Conservation (phyloP, 2,329 filamentous ascomycete species). For the Nemania sp. region DNA sequence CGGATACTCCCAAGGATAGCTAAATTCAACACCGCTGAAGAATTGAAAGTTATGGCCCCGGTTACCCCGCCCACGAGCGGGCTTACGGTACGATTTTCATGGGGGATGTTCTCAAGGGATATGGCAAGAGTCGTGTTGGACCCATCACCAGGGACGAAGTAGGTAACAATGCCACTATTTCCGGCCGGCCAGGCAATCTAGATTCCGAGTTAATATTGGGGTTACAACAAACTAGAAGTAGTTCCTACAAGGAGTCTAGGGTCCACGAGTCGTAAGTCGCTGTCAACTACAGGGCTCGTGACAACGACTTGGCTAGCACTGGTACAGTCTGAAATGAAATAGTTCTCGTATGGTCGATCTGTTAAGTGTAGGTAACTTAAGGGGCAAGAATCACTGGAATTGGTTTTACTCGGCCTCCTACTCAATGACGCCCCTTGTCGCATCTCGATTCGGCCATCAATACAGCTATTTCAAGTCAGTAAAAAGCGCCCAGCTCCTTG, state of each 20-base stretch:
- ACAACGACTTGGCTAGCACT: slow-evolving; percentile 70
- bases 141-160: slow-evolving; percentile 66
- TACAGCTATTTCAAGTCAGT: slow-evolving; percentile 24
- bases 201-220: slow-evolving; percentile 7
- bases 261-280: slow-evolving; percentile 65
- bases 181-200: slow-evolving; percentile 71
- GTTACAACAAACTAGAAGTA: background rate
- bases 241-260: slow-evolving; percentile 63
- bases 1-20: slow-evolving; percentile 72
- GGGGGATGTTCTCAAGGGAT: slow-evolving; percentile 62
- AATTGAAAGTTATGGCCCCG: slow-evolving; percentile 67
- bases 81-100: slow-evolving; percentile 57
- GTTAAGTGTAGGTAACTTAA: slow-evolving; percentile 54
- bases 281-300: slow-evolving; percentile 66
- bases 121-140: slow-evolving; percentile 66
- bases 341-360: slow-evolving; percentile 72
- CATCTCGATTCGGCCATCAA: slow-evolving; percentile 30
- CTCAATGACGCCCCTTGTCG: slow-evolving; percentile 28
- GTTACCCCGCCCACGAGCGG: slow-evolving; percentile 65
- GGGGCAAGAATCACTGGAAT: slow-evolving; percentile 31
- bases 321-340: slow-evolving; percentile 74
- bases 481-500: background rate
- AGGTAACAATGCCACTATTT: slow-evolving; percentile 69
- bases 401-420: slow-evolving; percentile 13
- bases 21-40: slow-evolving; percentile 65